Base-by-base conservation (phyloP, 805 yeast species). In the Ogataea degrootiae region DNA sequence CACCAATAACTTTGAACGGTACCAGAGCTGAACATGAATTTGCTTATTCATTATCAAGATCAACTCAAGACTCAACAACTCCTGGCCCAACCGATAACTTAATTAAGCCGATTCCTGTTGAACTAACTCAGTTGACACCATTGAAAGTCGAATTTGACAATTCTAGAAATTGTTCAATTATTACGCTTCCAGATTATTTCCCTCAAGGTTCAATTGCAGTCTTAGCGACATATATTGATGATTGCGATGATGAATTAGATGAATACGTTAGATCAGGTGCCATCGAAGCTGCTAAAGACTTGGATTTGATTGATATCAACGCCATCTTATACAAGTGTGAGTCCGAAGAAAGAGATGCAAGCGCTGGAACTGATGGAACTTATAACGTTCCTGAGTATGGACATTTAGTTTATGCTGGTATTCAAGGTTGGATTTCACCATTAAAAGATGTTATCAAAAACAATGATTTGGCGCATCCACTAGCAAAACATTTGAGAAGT, bases 131-230 rank as follows among this genome's bases (percentile, higher is more conserved):
- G 23, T 63, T 91, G 3, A 68, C 72, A 2, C 67, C 74, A 1
- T 82, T 90, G 8, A 51, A 54, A 0, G 66, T 85, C 34, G 72
- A 69, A 5, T 70, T 60, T 43, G 71, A 77, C 49, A 74, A 69
- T 5, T 61, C 51, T 1, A 64, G 68, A 7, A 61, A 68, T 4
- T 74, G 75, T 35, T 70, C 91, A 3, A 69, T 72, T 5, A 80
- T 94, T 45, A 67, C 61, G 0, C 67, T 86, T 8, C 85, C 88
- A 21, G 77, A 71, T 0, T 51, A 72, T 42, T 91, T 92, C 68
- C 90, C 92, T 4, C 92, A 87, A 44, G 99, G 99, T 3, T 85
- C 97, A 1, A 88, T 94, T 56, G 88, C 96, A 0, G 83, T 94
- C 2, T 77, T 88, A 58, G 75, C 83, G 33, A 89, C 97, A 0